A percentile compares a stretch with the other conserved stretches of the same genome.
These are phyloP conservation scores for Ophiostoma ulmi DNA, from an alignment of 2,329 filamentous ascomycete species.

Conservation along the genomic window DNA sequence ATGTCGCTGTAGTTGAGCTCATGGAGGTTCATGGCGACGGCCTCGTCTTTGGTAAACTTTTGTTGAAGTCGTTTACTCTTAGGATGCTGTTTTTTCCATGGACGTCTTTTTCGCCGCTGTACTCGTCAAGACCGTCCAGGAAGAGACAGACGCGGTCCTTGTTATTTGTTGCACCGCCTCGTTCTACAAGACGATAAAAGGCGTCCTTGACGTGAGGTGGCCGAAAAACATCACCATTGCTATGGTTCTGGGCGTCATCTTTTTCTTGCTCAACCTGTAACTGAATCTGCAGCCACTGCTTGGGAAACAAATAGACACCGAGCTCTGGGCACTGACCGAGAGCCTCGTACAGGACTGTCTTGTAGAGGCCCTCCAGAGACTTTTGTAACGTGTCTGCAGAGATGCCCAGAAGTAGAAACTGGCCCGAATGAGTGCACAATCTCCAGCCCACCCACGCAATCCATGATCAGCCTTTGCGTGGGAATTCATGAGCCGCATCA, in stretches of 20 bases:
- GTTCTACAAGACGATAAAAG: too few relatives aligned
- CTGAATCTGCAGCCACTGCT: not conserved
- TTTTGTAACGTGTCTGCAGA: not conserved
- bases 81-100: too few relatives aligned
- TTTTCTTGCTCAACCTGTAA: not conserved
- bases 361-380: not conserved
- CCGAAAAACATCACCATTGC: not conserved
- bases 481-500: not conserved
- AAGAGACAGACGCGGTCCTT: too few relatives aligned
- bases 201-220: too few relatives aligned
- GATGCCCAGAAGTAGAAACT: not conserved
- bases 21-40: too few relatives aligned
- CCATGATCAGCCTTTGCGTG: not conserved
- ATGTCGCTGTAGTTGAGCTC: too few relatives aligned
- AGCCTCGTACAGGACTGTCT: not conserved
- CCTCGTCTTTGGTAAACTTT: too few relatives aligned
- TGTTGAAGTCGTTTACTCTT: too few relatives aligned
- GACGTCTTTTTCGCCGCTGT: too few relatives aligned
- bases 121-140: too few relatives aligned
- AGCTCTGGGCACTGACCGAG: not conserved
- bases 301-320: not conserved
- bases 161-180: too few relatives aligned
- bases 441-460: not conserved
- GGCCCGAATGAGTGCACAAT: not conserved
- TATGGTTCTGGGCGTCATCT: not conserved